A percentile compares a stretch with the other conserved stretches of the same genome.
phyloP scores from a whole-genome alignment of 73 alveolate species.

The Durusdinium trenchii region DNA sequence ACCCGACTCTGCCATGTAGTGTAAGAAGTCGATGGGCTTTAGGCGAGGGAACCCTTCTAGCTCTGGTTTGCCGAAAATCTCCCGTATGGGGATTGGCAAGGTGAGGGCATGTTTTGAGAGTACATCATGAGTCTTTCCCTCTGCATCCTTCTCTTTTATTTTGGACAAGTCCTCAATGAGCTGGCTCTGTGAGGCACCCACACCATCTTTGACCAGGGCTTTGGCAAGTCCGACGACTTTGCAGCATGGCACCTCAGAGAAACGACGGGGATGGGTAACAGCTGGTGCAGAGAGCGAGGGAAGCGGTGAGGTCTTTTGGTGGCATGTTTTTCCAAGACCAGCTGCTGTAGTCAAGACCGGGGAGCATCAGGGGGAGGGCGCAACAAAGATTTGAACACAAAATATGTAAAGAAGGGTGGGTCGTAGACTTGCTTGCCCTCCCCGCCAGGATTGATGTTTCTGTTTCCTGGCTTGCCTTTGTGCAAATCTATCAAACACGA shows the following conservation, averaged over 20 bases:
- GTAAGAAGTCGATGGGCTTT: background rate
- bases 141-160: background rate
- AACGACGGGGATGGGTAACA: too few species aligned
- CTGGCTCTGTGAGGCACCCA: background rate
- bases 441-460: slow-evolving; percentile 3
- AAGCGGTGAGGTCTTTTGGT: too few species aligned
- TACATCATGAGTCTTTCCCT: background rate
- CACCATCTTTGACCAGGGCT: background rate
- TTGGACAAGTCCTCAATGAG: background rate
- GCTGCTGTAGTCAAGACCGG: too few species aligned
- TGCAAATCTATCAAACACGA: background rate
- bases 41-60: background rate
- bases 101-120: background rate
- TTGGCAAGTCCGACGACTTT: background rate
- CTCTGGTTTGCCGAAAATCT: background rate
- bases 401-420: background rate
- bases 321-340: too few species aligned
- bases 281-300: too few species aligned
- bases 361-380: too few species aligned
- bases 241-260: slow-evolving; percentile 5
- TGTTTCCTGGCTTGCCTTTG: background rate
- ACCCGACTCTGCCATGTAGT: background rate
- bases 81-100: background rate
- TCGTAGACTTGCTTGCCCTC: background rate
- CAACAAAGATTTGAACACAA: slow-evolving; percentile 34